phyloP scores from a whole-genome alignment of 768 basidiomycete species.

The Termitomyces sp. region DNA sequence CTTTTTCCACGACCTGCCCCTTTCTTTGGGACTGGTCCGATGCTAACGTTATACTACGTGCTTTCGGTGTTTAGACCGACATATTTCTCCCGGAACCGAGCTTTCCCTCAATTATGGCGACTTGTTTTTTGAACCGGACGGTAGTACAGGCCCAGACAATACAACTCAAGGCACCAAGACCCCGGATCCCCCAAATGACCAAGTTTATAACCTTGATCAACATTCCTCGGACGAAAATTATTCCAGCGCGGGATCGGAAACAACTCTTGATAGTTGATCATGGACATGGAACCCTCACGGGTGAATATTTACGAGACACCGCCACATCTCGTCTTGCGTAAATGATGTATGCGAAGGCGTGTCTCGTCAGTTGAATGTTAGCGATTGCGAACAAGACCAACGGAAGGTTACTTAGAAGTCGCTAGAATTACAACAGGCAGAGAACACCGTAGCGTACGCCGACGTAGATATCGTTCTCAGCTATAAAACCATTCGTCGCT shows the following conservation, averaged over 20 bases:
- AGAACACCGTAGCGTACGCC: too few relatives aligned
- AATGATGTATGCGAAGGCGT: background rate
- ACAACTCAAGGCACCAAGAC: background rate
- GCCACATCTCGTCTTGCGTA: background rate
- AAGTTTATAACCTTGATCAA: constrained; percentile 11
- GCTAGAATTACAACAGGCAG: background rate
- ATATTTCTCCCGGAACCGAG: constrained; percentile 41
- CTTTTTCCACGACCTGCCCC: background rate
- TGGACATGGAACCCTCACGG: background rate
- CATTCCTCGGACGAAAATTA: constrained; percentile 21
- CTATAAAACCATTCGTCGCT: too few relatives aligned
- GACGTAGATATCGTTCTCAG: too few relatives aligned
- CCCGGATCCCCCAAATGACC: background rate
- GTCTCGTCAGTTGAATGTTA: background rate
- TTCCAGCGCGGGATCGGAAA: background rate
- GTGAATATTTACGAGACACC: too few relatives aligned
- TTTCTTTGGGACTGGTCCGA: background rate
- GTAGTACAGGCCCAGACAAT: background rate
- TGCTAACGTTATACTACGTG: background rate
- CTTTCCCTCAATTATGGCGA: constrained; percentile 58
- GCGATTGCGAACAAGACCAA: background rate
- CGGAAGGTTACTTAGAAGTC: too few relatives aligned
- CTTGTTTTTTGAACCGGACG: constrained; percentile 33
- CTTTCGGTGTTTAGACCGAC: constrained; percentile 28
- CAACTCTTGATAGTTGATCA: background rate